Conservation (phyloP, 2,329 filamentous ascomycete genomes). For the Ceratocystis alfenasii region DNA sequence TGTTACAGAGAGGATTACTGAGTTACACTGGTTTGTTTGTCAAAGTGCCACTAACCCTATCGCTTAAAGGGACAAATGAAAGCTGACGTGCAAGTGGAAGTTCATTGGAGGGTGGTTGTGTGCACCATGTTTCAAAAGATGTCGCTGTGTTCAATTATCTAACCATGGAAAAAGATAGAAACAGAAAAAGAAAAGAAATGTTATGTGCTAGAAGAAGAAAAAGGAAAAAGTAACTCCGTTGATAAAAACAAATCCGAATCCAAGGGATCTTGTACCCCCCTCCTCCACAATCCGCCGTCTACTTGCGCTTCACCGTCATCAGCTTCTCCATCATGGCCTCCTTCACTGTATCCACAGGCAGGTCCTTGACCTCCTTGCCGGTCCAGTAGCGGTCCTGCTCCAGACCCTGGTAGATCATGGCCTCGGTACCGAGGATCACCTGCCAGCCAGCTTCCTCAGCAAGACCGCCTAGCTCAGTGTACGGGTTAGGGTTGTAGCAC, state of each 20-base stretch:
- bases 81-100: not conserved
- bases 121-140: conserved; percentile 1
- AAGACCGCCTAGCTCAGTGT: conserved; percentile 53
- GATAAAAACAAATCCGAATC: not conserved
- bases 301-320: conserved; percentile 8
- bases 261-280: not conserved
- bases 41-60: not conserved
- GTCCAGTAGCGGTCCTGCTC: conserved; percentile 59
- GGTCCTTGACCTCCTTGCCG: conserved; percentile 43
- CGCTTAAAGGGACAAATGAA: not conserved
- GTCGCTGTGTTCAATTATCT: conserved; percentile 1
- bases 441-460: conserved; percentile 54
- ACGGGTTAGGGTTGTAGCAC: conserved; percentile 67
- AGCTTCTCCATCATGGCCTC: conserved; percentile 28
- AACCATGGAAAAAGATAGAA: not conserved
- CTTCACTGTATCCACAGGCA: conserved; percentile 50
- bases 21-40: not conserved
- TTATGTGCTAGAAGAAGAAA: conserved; percentile 1
- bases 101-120: not conserved
- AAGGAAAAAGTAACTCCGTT: not conserved
- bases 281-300: not conserved
- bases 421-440: conserved; percentile 64
- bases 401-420: conserved; percentile 64
- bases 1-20: not conserved
- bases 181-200: not conserved